Evolutionary conservation across 306 rosid species (phyloP).

Genomic region (Mimosa bimucronata): DNA sequence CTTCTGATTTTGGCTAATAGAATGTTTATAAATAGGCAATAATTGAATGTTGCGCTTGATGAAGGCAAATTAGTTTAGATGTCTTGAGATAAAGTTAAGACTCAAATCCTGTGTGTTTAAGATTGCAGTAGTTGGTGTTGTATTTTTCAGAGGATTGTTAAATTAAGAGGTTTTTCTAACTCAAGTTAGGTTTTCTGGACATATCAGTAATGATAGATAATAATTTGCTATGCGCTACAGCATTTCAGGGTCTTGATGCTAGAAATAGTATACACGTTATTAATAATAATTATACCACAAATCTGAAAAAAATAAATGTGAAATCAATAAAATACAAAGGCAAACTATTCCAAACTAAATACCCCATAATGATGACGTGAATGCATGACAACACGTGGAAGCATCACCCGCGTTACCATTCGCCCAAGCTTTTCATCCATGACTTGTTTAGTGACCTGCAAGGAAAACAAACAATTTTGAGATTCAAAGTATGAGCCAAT

Average conservation of each 20-base stretch:
- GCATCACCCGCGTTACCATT: constrained; percentile 87
- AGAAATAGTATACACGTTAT: neutral
- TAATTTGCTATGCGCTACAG: too few species aligned
- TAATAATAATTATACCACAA: neutral
- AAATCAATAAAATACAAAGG: neutral
- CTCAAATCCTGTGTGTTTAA: too few species aligned
- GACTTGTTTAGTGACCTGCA: constrained; percentile 84
- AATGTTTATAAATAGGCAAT: too few species aligned
- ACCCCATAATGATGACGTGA: constrained; percentile 93
- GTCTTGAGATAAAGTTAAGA: too few species aligned
- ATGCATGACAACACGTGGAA: constrained; percentile 98
- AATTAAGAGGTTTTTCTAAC: neutral
- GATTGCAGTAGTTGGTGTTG: neutral
- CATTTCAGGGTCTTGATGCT: too few species aligned
- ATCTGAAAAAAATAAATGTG: constrained; percentile 20
- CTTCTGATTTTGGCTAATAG: too few species aligned
- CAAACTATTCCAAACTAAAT: constrained; percentile 31
- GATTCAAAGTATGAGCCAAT: constrained; percentile 33
- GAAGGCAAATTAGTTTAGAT: too few species aligned
- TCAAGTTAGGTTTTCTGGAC: too few species aligned
- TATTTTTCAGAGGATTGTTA: neutral
- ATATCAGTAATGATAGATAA: too few species aligned
- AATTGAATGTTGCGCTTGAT: too few species aligned
- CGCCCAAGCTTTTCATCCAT: constrained; percentile 97
- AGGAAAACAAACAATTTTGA: constrained; percentile 31